Percentiles rank a stretch among this genome's conserved stretches.
These are phyloP conservation scores for Bryoerythrophyllum caledonicum DNA, from an alignment of 225 moss, liverwort and hornwort genomes.

Conservation along the genomic window DNA sequence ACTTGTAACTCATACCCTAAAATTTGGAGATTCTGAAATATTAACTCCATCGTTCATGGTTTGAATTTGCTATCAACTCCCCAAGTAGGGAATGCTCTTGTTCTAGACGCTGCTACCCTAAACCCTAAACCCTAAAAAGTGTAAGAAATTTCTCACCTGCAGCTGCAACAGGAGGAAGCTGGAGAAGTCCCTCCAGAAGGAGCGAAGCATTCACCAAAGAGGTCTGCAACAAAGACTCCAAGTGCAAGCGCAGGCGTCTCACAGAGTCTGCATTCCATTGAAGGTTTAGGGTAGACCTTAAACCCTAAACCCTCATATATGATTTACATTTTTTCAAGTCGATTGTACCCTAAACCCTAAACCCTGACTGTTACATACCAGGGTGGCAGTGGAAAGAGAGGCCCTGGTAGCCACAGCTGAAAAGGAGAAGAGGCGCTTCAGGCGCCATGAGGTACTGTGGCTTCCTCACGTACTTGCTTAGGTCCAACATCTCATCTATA, in stretches of 20 bases:
- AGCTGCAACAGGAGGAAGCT: slow-evolving; percentile 32
- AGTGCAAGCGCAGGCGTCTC: slow-evolving; percentile 54
- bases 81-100: too few species aligned
- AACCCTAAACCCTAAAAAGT: too few species aligned
- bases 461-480: slow-evolving; percentile 55
- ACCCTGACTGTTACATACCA: slow-evolving; percentile 44
- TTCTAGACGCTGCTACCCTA: too few species aligned
- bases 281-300: too few species aligned
- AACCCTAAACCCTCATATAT: too few species aligned
- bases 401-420: slow-evolving; percentile 79
- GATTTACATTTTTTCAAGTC: too few species aligned
- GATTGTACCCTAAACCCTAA: too few species aligned
- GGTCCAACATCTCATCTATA: slow-evolving; percentile 77
- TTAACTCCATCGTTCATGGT: too few species aligned
- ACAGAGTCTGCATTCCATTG: slow-evolving; percentile 37
- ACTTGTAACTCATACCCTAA: too few species aligned
- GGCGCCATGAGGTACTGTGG: slow-evolving; percentile 93
- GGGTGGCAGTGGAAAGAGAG: slow-evolving; percentile 65
- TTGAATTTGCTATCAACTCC: too few species aligned
- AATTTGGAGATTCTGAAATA: too few species aligned
- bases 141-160: slow-evolving; percentile 23
- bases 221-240: slow-evolving; percentile 46
- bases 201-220: slow-evolving; percentile 51
- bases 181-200: slow-evolving; percentile 50
- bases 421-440: slow-evolving; percentile 76